phyloP scores from a whole-genome alignment of 305 asterid species.

The Andrographis paniculata region DNA sequence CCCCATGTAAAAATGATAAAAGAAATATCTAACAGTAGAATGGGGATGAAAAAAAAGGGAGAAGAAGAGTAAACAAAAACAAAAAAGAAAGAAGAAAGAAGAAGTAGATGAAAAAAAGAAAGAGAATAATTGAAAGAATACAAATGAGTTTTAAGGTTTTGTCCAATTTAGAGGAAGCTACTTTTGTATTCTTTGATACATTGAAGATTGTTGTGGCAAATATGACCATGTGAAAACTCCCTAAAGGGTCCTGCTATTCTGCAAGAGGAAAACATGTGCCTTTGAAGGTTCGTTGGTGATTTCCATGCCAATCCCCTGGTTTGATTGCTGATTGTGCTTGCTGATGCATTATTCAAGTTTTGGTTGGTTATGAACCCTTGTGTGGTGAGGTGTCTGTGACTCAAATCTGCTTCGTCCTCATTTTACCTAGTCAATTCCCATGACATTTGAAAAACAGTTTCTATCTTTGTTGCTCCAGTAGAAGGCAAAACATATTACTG shows the following conservation, averaged over 20 bases:
- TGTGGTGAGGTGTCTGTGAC: slow-evolving; percentile 38
- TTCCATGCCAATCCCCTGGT: slow-evolving; percentile 21
- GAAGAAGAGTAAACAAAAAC: neutral
- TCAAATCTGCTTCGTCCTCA: slow-evolving; percentile 23
- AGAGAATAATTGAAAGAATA: slow-evolving; percentile 8
- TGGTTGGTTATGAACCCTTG: slow-evolving; percentile 30
- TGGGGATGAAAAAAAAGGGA: slow-evolving; percentile 19
- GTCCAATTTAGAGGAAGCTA: slow-evolving; percentile 12
- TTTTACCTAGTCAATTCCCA: slow-evolving; percentile 16
- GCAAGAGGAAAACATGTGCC: slow-evolving; percentile 21
- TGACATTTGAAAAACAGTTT: slow-evolving; percentile 18
- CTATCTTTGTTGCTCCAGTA: slow-evolving; percentile 8
- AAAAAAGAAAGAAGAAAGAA: slow-evolving; percentile 2
- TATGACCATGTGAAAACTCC: slow-evolving; percentile 20
- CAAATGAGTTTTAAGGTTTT: slow-evolving; percentile 7
- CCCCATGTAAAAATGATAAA: slow-evolving; percentile 32
- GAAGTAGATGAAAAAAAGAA: slow-evolving; percentile 1
- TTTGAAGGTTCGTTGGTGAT: slow-evolving; percentile 26
- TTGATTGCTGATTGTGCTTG: slow-evolving; percentile 26
- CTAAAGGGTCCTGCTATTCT: slow-evolving; percentile 20
- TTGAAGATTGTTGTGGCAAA: slow-evolving; percentile 18
- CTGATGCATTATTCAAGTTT: slow-evolving; percentile 21
- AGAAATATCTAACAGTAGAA: slow-evolving; percentile 20
- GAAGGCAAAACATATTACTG: slow-evolving; percentile 4
- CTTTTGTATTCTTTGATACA: slow-evolving; percentile 11